A percentile compares a stretch with the other conserved stretches of the same genome.
Evolutionary conservation across 306 rosid species (phyloP).

Genomic region (Casuarina glauca): DNA sequence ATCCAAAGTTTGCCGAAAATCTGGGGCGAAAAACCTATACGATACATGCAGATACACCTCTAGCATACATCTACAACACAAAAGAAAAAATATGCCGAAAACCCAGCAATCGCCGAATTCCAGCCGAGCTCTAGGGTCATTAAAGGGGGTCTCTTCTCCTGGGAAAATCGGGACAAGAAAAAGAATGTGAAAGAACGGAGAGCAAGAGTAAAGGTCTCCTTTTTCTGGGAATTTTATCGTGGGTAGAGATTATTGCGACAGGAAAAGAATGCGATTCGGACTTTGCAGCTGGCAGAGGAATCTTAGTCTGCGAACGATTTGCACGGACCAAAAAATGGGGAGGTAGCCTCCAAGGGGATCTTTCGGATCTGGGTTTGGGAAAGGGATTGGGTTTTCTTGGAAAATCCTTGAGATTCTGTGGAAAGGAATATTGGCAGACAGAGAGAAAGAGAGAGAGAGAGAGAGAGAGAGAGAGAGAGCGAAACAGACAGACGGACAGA

Average conservation of each 20-base stretch:
- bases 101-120: slow-evolving; percentile 27
- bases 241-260: slow-evolving; percentile 20
- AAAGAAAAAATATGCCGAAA: slow-evolving; percentile 30
- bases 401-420: slow-evolving; percentile 18
- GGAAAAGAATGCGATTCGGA: slow-evolving; percentile 17
- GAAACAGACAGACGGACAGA: not conserved
- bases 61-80: slow-evolving; percentile 18
- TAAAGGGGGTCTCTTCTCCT: slow-evolving; percentile 27
- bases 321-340: slow-evolving; percentile 11
- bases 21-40: slow-evolving; percentile 14
- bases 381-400: slow-evolving; percentile 29
- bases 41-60: slow-evolving; percentile 20
- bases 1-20: slow-evolving; percentile 7
- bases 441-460: slow-evolving; percentile 10
- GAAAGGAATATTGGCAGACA: slow-evolving; percentile 14
- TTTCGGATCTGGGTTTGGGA: slow-evolving; percentile 51
- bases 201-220: not conserved
- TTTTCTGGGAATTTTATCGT: slow-evolving; percentile 12
- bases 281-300: slow-evolving; percentile 15
- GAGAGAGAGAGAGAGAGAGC: not conserved
- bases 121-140: slow-evolving; percentile 29
- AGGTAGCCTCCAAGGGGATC: slow-evolving; percentile 30
- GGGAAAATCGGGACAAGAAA: not conserved
- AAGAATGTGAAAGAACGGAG: slow-evolving; percentile 2
- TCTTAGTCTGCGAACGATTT: slow-evolving; percentile 34